phyloP scores from a whole-genome alignment of 805 yeast genomes.

The Wickerhamiella australiensis region DNA sequence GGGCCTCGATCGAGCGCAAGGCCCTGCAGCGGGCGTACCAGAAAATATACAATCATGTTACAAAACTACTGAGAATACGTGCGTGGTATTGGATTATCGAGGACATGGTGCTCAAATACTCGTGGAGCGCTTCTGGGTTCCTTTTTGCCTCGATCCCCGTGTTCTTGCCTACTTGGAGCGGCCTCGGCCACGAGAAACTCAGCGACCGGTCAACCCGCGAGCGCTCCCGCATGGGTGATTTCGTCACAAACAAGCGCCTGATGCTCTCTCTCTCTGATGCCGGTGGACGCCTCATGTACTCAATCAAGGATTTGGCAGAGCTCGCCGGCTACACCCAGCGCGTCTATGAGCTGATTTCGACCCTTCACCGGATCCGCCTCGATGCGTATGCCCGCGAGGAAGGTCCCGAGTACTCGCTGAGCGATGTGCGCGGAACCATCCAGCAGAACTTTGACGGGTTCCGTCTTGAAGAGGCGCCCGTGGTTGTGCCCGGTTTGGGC shows the following conservation, averaged over 20 bases:
- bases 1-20: constrained; percentile 61
- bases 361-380: constrained; percentile 73
- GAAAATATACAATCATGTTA: constrained; percentile 43
- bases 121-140: constrained; percentile 95
- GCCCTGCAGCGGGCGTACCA: constrained; percentile 51
- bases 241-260: constrained; percentile 78
- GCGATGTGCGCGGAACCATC: constrained; percentile 64
- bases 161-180: constrained; percentile 40
- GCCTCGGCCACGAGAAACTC: constrained; percentile 13
- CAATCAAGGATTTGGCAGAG: constrained; percentile 83
- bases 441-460: constrained; percentile 70
- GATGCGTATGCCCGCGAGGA: constrained; percentile 22
- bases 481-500: constrained; percentile 52
- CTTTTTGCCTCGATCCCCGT: constrained; percentile 84
- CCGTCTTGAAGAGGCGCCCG: constrained; percentile 69
- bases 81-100: constrained; percentile 64
- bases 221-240: constrained; percentile 59
- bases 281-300: constrained; percentile 86
- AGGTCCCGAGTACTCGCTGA: constrained; percentile 24
- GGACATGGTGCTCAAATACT: constrained; percentile 75
- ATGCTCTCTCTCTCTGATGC: constrained; percentile 91
- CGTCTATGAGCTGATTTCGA: constrained; percentile 62
- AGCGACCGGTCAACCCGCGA: constrained; percentile 15
- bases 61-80: constrained; percentile 43
- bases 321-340: constrained; percentile 84